Conservation (phyloP, 2,329 filamentous ascomycete species). For the Emericellopsis cladophorae region DNA sequence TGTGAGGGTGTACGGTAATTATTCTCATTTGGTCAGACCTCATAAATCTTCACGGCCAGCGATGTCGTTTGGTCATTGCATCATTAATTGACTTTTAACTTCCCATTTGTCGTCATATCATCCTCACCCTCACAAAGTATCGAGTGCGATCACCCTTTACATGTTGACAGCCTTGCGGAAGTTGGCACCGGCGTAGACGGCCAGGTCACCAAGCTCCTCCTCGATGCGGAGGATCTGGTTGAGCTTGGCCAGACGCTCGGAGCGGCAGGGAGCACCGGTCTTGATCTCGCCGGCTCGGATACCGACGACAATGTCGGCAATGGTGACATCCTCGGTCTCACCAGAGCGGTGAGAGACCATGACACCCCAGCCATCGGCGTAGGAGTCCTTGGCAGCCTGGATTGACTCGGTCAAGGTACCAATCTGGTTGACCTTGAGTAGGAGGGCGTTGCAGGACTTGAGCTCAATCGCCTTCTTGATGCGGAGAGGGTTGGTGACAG, state of each 20-base stretch:
- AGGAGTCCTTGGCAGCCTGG: conserved; percentile 97
- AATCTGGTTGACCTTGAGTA: conserved; percentile 99
- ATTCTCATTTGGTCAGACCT: too few species aligned
- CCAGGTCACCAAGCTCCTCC: conserved; percentile 91
- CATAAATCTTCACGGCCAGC: too few species aligned
- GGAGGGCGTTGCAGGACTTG: conserved; percentile 95
- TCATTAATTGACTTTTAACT: not conserved
- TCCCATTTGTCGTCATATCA: not conserved
- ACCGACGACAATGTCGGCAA: conserved; percentile 94
- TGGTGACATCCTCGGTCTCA: conserved; percentile 99
- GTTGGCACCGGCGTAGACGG: conserved; percentile 80
- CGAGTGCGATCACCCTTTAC: conserved; percentile 33
- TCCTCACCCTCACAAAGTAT: not conserved
- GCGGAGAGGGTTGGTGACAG: conserved; percentile 95
- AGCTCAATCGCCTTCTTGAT: conserved; percentile 99
- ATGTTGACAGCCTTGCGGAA: conserved; percentile 88
- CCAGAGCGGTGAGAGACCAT: conserved; percentile 99
- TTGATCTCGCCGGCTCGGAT: conserved; percentile 97
- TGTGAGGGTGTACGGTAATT: too few species aligned
- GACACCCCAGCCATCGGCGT: conserved; percentile 90
- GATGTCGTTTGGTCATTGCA: too few species aligned
- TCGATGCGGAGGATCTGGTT: conserved; percentile 99
- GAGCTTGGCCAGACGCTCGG: conserved; percentile 97
- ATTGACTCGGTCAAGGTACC: conserved; percentile 98
- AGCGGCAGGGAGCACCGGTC: conserved; percentile 91